phyloP scores from a whole-genome alignment of 331 rosid genomes.

The Malus hybrid region DNA sequence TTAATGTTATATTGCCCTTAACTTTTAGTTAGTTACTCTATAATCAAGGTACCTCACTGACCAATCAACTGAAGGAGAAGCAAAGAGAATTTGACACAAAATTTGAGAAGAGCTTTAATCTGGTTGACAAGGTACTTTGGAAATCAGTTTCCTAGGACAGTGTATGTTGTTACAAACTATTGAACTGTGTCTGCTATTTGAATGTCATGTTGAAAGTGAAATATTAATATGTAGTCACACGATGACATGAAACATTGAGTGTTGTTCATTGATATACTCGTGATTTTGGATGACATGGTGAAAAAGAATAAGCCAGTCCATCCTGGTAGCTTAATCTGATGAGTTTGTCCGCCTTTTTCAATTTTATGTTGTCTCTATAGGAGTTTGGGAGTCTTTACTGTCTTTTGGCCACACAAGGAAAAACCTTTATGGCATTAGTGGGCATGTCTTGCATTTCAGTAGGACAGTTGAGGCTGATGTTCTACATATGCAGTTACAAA shows the following conservation, averaged over 20 bases:
- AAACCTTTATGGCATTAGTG: neutral
- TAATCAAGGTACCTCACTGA: conserved; percentile 59
- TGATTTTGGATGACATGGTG: neutral
- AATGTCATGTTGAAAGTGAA: neutral
- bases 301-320: neutral
- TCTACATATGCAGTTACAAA: neutral
- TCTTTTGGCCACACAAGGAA: neutral
- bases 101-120: conserved; percentile 61
- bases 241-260: neutral
- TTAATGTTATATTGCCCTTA: neutral
- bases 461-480: neutral
- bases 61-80: conserved; percentile 64
- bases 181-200: neutral
- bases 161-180: conserved; percentile 2
- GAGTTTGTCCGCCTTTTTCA: neutral
- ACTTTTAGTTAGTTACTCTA: conserved; percentile 14
- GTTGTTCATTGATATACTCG: neutral
- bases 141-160: conserved; percentile 1
- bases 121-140: conserved; percentile 53
- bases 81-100: conserved; percentile 66
- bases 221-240: neutral
- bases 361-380: neutral
- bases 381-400: neutral
- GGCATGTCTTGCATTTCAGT: neutral
- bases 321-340: neutral